Base-by-base conservation (phyloP, 805 yeast species). In the Saccharomycopsis sp. region DNA sequence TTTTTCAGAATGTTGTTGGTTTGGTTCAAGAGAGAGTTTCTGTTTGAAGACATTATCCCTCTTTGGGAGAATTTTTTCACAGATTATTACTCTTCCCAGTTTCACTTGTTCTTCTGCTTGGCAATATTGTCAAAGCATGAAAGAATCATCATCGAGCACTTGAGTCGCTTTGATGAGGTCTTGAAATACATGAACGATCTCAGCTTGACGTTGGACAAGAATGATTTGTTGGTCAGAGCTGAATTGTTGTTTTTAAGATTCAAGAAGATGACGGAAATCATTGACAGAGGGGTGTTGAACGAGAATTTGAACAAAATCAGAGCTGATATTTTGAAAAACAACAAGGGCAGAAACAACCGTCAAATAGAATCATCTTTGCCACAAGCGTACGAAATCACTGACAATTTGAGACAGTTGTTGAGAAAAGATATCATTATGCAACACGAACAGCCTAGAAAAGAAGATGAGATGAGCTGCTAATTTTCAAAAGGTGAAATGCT, bases 1-100 rank as follows among this genome's bases (percentile, higher is more conserved):
- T 87, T 88, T 53, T 92, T 92, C 66, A 67, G 97, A 46, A 89
- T 92, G 97, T 63, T 92, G 12, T 65, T 92, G 30, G 96, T 92
- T 2, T 88, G 96, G 95, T 92, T 73, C 57, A 92, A 92, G 58
- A 73, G 98, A 37, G 98, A 92, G 54, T 80, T 92, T 48, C 71
- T 69, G 20, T 83, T 89, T 72, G 73, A 73, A 36, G 84, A 84
- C 41, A 82, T 85, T 1, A 62, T 82, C 54, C 65, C 72, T 21
- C 66, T 89, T n/a, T 89, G 97, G 97, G 98, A 89, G 55, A 77
- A 82, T 3, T 64, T 92, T 35, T 85, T 92, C 78, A 89, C 97
- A 0, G 89, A 89, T 60, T 80, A 64, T 53, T 77, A 84, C 53
- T 73, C 89, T 0, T 77, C 92, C 4, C 96, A 92, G 58, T 88